Percentiles rank a stretch among this genome's conserved stretches.
These are phyloP conservation scores for Rickenella mellea DNA, from an alignment of 768 basidiomycete genomes.

Conservation along the genomic window DNA sequence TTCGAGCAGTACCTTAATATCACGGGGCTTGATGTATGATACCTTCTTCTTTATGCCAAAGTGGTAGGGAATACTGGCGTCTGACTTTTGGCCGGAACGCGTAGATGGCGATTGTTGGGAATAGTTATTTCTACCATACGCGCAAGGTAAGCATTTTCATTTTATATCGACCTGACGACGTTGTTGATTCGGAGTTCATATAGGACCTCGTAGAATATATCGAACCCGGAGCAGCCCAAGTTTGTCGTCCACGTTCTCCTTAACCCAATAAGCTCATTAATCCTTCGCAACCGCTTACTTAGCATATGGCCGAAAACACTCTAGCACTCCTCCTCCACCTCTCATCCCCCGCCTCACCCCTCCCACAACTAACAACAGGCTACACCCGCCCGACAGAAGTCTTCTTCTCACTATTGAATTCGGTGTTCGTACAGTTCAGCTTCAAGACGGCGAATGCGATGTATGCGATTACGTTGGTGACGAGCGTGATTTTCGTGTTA, in stretches of 20 bases:
- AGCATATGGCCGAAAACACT: slow-evolving; percentile 88
- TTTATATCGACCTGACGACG: slow-evolving; percentile 6
- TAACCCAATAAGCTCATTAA: neutral
- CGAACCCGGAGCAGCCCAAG: slow-evolving; percentile 65
- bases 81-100: slow-evolving; percentile 2
- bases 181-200: slow-evolving; percentile 1
- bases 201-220: slow-evolving; percentile 78
- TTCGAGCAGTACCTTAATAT: slow-evolving; percentile 86
- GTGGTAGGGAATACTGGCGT: neutral
- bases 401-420: slow-evolving; percentile 65
- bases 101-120: slow-evolving; percentile 87
- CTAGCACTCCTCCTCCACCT: slow-evolving; percentile 72
- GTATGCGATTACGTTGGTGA: slow-evolving; percentile 26
- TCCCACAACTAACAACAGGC: slow-evolving; percentile 50
- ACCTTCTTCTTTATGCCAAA: neutral
- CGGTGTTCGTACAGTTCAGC: slow-evolving; percentile 59
- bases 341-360: slow-evolving; percentile 56
- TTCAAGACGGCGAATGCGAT: slow-evolving; percentile 59
- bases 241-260: slow-evolving; percentile 8
- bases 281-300: slow-evolving; percentile 3
- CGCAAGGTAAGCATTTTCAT: slow-evolving; percentile 49
- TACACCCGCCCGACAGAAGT: slow-evolving; percentile 53
- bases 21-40: slow-evolving; percentile 77
- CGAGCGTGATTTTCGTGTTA: neutral
- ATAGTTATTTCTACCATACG: slow-evolving; percentile 93